Evolutionary conservation across 768 basidiomycete species (phyloP).

Genomic region (Serendipita sp.): DNA sequence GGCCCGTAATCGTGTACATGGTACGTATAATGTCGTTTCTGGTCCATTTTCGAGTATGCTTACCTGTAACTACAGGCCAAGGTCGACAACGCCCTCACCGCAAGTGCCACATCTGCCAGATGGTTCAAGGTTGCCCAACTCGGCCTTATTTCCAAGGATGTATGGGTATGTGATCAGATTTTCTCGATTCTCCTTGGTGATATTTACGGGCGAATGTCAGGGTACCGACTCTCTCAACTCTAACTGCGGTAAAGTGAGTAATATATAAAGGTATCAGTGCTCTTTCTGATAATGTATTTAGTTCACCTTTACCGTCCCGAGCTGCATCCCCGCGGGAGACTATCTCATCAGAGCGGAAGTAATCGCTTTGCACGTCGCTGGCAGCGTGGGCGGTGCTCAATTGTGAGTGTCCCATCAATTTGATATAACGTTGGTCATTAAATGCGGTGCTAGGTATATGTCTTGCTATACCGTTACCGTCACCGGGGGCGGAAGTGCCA

Average conservation of each 20-base stretch:
- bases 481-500: slow-evolving; percentile 28
- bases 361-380: slow-evolving; percentile 38
- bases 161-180: neutral
- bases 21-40: neutral
- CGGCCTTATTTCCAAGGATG: neutral
- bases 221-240: slow-evolving; percentile 5
- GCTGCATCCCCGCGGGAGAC: slow-evolving; percentile 22
- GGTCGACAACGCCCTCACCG: slow-evolving; percentile 7
- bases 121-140: slow-evolving; percentile 8
- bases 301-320: slow-evolving; percentile 32
- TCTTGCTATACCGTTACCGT: slow-evolving; percentile 33
- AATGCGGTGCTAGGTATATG: slow-evolving; percentile 23
- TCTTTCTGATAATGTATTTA: slow-evolving; percentile 23
- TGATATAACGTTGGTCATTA: too few species aligned
- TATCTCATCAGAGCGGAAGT: slow-evolving; percentile 36
- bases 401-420: slow-evolving; percentile 2
- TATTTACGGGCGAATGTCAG: neutral
- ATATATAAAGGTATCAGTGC: neutral
- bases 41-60: neutral
- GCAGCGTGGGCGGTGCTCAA: slow-evolving; percentile 27
- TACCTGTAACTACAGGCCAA: neutral
- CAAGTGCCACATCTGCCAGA: neutral
- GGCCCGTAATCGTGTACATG: slow-evolving; percentile 7
- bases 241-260: neutral
- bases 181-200: neutral